phyloP scores from a whole-genome alignment of 805 yeast genomes.

The Barnettozyma sucrosica region DNA sequence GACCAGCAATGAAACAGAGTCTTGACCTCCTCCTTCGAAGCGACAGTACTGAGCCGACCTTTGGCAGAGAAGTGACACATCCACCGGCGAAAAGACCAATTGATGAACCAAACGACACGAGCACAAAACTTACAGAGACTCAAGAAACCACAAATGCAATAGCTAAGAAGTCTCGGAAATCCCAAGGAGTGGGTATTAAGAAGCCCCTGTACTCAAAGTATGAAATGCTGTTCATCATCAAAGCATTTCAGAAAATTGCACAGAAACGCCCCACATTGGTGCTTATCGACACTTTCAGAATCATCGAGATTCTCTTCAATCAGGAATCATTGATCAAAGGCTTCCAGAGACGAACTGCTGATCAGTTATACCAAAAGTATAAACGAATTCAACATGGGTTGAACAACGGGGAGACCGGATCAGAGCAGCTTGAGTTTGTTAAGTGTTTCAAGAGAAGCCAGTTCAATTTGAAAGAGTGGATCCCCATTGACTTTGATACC shows the following conservation, averaged over 20 bases:
- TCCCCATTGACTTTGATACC: constrained; percentile 14
- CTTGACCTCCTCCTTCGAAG: neutral
- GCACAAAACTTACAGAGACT: neutral
- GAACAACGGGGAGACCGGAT: constrained; percentile 19
- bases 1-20: neutral
- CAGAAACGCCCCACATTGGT: constrained; percentile 19
- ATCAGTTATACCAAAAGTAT: constrained; percentile 25
- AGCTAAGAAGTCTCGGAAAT: constrained; percentile 20
- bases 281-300: constrained; percentile 21
- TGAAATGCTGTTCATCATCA: constrained; percentile 22
- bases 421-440: constrained; percentile 13
- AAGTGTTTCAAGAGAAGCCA: constrained; percentile 17
- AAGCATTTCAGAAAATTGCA: constrained; percentile 18
- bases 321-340: constrained; percentile 20
- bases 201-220: constrained; percentile 24
- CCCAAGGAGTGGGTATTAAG: constrained; percentile 25
- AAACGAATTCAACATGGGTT: constrained; percentile 24
- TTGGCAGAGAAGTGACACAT: neutral
- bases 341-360: constrained; percentile 23
- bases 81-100: neutral
- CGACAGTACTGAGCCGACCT: neutral
- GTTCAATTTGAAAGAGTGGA: constrained; percentile 22
- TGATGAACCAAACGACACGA: neutral
- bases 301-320: constrained; percentile 20
- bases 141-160: constrained; percentile 1